Evolutionary conservation across 2,329 filamentous ascomycete genomes (phyloP).

Genomic region (Gremmenia infestans): DNA sequence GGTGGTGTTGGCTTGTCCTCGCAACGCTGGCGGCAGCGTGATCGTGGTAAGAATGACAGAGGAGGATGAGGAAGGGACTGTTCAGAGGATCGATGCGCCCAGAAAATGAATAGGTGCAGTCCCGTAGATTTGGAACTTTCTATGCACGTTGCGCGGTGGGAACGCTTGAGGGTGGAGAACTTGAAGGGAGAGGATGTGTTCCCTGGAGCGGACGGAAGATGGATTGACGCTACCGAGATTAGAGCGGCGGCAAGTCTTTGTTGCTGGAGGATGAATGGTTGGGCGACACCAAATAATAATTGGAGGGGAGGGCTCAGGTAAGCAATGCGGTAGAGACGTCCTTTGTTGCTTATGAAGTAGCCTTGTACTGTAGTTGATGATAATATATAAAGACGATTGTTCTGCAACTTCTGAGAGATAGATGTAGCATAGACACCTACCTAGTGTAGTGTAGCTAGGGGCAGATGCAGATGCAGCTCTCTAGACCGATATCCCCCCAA

Average conservation of each 20-base stretch:
- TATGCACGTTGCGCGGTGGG: constrained; percentile 1
- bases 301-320: neutral
- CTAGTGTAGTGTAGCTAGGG: no score
- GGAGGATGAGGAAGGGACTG: neutral
- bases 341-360: no score
- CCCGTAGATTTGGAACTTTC: neutral
- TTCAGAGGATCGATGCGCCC: neutral
- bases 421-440: no score
- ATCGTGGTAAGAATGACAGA: neutral
- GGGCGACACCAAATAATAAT: neutral
- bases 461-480: no score
- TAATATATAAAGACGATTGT: no score
- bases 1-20: neutral
- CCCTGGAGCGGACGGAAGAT: neutral
- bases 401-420: no score
- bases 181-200: neutral
- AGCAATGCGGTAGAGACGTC: neutral
- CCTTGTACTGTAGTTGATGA: neutral
- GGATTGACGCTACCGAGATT: neutral
- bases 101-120: neutral
- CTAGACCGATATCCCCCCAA: no score
- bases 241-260: neutral
- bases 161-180: constrained; percentile 5
- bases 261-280: neutral
- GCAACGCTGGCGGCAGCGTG: constrained; percentile 1